Percentiles rank a stretch among this genome's conserved stretches.
Conservation (phyloP, 1,139 yeast species). For the Scheffersomyces titani region DNA sequence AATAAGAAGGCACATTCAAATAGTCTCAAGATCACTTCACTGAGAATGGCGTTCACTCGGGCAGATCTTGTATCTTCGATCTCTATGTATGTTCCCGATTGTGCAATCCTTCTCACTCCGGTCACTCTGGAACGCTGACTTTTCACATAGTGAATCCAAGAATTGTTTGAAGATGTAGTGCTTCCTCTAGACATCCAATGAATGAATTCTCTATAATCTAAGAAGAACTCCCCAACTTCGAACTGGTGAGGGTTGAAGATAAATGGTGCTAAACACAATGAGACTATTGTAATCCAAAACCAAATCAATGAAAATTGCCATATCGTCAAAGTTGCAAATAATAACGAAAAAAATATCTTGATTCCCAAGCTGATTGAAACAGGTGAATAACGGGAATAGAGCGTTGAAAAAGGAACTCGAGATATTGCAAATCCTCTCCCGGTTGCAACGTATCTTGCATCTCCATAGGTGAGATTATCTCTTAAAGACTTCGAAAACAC, state of each 20-base stretch:
- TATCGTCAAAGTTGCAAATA: slow-evolving; percentile 66
- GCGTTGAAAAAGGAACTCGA: slow-evolving; percentile 56
- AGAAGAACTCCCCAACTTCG: slow-evolving; percentile 62
- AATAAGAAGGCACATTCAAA: slow-evolving; percentile 43
- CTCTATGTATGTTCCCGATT: neutral
- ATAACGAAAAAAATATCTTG: slow-evolving; percentile 53
- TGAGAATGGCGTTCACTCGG: slow-evolving; percentile 48
- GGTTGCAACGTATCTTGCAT: slow-evolving; percentile 81
- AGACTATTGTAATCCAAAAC: slow-evolving; percentile 79
- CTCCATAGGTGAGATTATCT: slow-evolving; percentile 74
- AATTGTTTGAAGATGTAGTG: slow-evolving; percentile 42
- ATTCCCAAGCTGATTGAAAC: slow-evolving; percentile 70
- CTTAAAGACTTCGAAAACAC: slow-evolving; percentile 72
- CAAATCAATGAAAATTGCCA: slow-evolving; percentile 80
- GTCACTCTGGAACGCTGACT: slow-evolving; percentile 59
- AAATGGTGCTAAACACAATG: slow-evolving; percentile 77
- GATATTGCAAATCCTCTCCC: slow-evolving; percentile 85
- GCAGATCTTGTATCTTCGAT: slow-evolving; percentile 37
- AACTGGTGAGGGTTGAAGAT: slow-evolving; percentile 88
- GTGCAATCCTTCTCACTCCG: slow-evolving; percentile 54
- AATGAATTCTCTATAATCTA: slow-evolving; percentile 67
- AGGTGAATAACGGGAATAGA: slow-evolving; percentile 66
- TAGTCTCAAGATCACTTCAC: slow-evolving; percentile 56
- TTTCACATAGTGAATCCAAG: slow-evolving; percentile 66
- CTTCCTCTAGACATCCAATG: slow-evolving; percentile 75